phyloP scores from a whole-genome alignment of 2,329 filamentous ascomycete species.

The Polytolypa hystricis region DNA sequence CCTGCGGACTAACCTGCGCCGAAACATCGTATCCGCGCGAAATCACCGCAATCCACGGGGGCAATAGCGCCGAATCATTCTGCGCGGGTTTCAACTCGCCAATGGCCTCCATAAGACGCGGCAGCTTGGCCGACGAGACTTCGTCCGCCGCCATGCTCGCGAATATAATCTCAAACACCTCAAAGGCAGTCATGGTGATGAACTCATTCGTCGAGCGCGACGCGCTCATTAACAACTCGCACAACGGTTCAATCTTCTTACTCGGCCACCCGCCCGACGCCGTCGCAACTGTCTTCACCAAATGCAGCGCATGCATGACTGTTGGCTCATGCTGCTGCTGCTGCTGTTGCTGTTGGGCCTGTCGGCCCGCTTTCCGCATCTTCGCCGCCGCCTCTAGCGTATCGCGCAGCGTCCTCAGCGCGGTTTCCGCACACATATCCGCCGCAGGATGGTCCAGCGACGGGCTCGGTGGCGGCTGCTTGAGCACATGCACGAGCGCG shows the following conservation, averaged over 20 bases:
- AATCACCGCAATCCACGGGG: constrained; percentile 91
- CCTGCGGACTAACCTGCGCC: constrained; percentile 74
- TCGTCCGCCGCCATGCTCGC: constrained; percentile 77
- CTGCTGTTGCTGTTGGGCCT: constrained; percentile 32
- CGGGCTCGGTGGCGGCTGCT: constrained; percentile 77
- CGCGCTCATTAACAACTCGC: constrained; percentile 78
- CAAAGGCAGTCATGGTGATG: constrained; percentile 90
- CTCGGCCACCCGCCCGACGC: constrained; percentile 92
- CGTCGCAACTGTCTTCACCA: constrained; percentile 79
- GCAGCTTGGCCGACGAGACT: constrained; percentile 77
- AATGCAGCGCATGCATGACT: constrained; percentile 81
- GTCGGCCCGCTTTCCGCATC: constrained; percentile 55
- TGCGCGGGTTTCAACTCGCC: constrained; percentile 80
- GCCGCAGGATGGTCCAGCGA: constrained; percentile 88
- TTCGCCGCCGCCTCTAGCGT: constrained; percentile 54
- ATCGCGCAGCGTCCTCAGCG: constrained; percentile 67
- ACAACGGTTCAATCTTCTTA: constrained; percentile 85
- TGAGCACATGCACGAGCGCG: constrained; percentile 70
- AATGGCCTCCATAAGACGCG: constrained; percentile 80
- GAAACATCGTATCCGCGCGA: constrained; percentile 92
- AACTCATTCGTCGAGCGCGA: constrained; percentile 87
- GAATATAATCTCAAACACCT: constrained; percentile 96
- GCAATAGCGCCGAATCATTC: constrained; percentile 88
- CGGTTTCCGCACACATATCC: constrained; percentile 90
- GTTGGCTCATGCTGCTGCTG: constrained; percentile 60